Conservation (phyloP, 257 asterid species). For the Solanum rostratum region DNA sequence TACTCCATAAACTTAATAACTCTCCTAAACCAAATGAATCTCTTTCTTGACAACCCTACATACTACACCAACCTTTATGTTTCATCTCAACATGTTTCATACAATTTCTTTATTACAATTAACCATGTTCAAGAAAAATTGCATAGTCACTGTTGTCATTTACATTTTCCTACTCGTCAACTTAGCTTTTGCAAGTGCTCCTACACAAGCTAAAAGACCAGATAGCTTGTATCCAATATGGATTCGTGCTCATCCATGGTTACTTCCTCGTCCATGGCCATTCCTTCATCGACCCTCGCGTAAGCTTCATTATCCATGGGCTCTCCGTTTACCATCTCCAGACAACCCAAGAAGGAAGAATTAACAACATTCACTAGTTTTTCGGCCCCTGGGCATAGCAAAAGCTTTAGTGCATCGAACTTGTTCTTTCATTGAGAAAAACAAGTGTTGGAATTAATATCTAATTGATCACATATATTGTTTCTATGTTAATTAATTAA, state of each 20-base stretch:
- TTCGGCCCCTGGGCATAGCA: background rate
- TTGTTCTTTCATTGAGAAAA: background rate
- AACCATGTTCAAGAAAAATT: background rate
- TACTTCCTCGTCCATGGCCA: background rate
- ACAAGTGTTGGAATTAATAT: background rate
- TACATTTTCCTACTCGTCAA: background rate
- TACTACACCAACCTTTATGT: background rate
- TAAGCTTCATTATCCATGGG: background rate
- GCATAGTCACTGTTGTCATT: background rate
- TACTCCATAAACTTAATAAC: background rate
- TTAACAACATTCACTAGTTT: background rate
- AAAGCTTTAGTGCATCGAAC: no score
- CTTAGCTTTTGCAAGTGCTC: background rate
- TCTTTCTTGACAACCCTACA: background rate
- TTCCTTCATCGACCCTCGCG: background rate
- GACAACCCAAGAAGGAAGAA: background rate
- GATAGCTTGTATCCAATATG: background rate
- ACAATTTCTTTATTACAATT: background rate
- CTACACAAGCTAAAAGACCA: background rate
- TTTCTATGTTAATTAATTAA: background rate
- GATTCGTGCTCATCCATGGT: background rate
- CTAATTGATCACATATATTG: background rate
- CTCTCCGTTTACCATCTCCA: background rate
- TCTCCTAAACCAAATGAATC: background rate
- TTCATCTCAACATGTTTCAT: background rate